Conservation (phyloP, 73 alveolate genomes). For the Paramecium sonneborni region DNA sequence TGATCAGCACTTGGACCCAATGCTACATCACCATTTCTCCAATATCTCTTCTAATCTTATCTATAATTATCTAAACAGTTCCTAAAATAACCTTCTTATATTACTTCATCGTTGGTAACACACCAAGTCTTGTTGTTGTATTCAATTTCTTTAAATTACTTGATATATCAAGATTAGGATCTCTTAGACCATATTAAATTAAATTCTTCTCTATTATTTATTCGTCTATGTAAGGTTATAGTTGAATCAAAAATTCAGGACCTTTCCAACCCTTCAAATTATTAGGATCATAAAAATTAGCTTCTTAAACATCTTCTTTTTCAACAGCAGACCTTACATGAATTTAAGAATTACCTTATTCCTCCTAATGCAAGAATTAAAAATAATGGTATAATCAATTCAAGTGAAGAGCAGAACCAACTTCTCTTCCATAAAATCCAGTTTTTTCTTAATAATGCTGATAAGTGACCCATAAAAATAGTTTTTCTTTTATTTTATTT, state of each 20-base stretch:
- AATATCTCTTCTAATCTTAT: neutral
- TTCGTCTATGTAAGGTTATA: neutral
- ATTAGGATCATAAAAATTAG: neutral
- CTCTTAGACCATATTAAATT: neutral
- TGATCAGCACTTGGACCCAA: slow-evolving; percentile 31
- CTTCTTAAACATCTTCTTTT: neutral
- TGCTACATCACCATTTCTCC: slow-evolving; percentile 53
- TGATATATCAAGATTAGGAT: neutral
- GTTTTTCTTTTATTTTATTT: neutral
- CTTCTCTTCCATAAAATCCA: slow-evolving; percentile 91
- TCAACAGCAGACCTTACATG: neutral
- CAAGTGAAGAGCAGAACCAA: slow-evolving; percentile 81
- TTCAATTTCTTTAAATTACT: neutral
- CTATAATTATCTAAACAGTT: slow-evolving; percentile 26
- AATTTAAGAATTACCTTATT: neutral
- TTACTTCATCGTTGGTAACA: slow-evolving; percentile 25
- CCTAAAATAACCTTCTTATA: neutral
- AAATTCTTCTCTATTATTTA: neutral
- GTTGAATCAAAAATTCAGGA: neutral
- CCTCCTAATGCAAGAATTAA: neutral
- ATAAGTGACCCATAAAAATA: slow-evolving; percentile 69
- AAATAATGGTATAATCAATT: slow-evolving; percentile 79
- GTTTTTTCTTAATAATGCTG: slow-evolving; percentile 89
- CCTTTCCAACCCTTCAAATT: neutral
- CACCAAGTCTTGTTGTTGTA: neutral